These are phyloP conservation scores for Talaromyces sp. DNA, from an alignment of 2,329 filamentous ascomycete species.

Conservation along the genomic window DNA sequence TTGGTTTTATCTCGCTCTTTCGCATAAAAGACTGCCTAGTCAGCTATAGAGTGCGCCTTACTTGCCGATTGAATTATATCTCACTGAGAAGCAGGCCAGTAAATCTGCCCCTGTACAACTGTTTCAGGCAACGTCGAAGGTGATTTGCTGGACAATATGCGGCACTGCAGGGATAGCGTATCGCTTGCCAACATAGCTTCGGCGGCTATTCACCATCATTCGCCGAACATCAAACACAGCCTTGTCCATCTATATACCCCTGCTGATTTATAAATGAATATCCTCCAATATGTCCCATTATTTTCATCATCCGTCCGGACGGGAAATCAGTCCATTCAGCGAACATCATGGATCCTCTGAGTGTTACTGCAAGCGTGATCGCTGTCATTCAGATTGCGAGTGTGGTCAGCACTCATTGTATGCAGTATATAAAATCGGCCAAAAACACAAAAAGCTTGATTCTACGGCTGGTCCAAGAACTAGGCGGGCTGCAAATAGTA, in stretches of 20 bases:
- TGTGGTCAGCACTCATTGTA: constrained; percentile 10
- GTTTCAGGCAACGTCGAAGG: too few relatives aligned
- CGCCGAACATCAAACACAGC: neutral
- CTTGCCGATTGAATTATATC: too few relatives aligned
- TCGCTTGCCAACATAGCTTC: neutral
- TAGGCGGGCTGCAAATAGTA: constrained; percentile 17
- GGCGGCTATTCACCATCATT: neutral
- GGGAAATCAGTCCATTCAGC: neutral
- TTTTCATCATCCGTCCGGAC: too few relatives aligned
- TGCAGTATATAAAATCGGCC: constrained; percentile 15
- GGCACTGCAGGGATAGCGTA: neutral
- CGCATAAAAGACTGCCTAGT: too few relatives aligned
- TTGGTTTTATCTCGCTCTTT: too few relatives aligned
- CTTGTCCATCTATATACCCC: neutral
- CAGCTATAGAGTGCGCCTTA: too few relatives aligned
- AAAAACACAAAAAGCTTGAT: constrained; percentile 10
- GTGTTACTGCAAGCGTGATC: constrained; percentile 21
- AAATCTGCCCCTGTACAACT: too few relatives aligned
- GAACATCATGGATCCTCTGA: constrained; percentile 20
- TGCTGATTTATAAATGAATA: too few relatives aligned
- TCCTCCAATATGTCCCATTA: too few relatives aligned
- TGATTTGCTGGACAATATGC: too few relatives aligned
- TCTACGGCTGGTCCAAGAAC: constrained; percentile 12
- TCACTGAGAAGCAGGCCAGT: too few relatives aligned
- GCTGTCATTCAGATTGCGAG: constrained; percentile 19